These are phyloP conservation scores for Bacterosira constricta DNA, from an alignment of 108 stramenopile species.

Conservation along the genomic window DNA sequence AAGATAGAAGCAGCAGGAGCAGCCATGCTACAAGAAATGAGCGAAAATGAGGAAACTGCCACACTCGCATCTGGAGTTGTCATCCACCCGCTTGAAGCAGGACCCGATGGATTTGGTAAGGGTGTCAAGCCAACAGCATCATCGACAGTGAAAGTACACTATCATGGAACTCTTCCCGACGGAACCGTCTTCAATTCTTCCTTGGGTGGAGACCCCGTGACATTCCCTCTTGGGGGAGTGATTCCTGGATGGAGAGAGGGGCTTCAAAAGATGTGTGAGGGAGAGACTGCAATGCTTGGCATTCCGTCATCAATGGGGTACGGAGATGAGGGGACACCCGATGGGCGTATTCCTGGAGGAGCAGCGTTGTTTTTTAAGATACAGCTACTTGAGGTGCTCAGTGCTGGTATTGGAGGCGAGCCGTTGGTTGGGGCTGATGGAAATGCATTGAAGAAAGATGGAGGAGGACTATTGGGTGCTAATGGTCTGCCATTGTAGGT, in stretches of 20 bases:
- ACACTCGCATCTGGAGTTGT: conserved; percentile 68
- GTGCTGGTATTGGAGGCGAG: conserved; percentile 70
- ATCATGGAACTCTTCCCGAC: conserved; percentile 86
- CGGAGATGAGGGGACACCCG: conserved; percentile 78
- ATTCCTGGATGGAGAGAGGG: conserved; percentile 83
- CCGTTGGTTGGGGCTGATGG: conserved; percentile 82
- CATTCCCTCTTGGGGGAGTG: conserved; percentile 70
- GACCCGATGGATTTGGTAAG: conserved; percentile 69
- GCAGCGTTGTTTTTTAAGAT: conserved; percentile 88
- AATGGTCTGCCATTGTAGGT: conserved; percentile 74
- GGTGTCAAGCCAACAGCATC: conserved; percentile 69
- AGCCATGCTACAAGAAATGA: conserved; percentile 80
- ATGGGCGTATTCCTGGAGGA: conserved; percentile 84
- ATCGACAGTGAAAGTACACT: conserved; percentile 76
- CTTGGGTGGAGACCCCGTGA: conserved; percentile 72
- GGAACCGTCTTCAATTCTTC: conserved; percentile 87
- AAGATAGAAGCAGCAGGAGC: conserved; percentile 69
- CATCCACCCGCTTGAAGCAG: conserved; percentile 73
- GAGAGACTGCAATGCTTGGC: conserved; percentile 88
- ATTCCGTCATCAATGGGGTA: conserved; percentile 83
- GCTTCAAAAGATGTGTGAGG: conserved; percentile 79
- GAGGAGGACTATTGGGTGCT: conserved; percentile 62
- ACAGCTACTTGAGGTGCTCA: conserved; percentile 79
- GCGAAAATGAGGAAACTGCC: conserved; percentile 59
- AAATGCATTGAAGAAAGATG: conserved; percentile 41